These are phyloP conservation scores for Flaveria robusta DNA, from an alignment of 129 eudicot species.

Conservation along the genomic window DNA sequence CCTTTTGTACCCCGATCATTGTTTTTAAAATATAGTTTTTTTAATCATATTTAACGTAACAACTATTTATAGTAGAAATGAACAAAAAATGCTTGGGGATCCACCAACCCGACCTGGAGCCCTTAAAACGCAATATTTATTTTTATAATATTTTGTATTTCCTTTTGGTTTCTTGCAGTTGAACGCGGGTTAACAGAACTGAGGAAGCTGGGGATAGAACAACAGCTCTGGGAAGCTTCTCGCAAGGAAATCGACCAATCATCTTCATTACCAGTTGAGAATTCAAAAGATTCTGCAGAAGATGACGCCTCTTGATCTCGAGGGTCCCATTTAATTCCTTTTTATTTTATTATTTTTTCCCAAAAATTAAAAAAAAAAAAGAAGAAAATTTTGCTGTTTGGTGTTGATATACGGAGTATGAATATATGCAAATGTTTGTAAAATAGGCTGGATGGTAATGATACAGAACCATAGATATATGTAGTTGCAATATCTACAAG, in stretches of 20 bases:
- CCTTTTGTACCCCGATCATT: neutral
- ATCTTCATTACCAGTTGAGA: conserved; percentile 38
- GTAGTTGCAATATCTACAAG: conserved; percentile 4
- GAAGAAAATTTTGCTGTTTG: conserved; percentile 32
- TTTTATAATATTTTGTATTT: neutral
- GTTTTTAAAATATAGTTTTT: neutral
- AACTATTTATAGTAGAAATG: neutral
- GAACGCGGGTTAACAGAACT: conserved; percentile 80
- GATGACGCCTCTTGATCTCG: conserved; percentile 44
- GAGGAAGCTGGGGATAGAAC: conserved; percentile 89
- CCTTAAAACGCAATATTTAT: neutral
- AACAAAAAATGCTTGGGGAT: neutral
- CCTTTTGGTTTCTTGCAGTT: conserved; percentile 45
- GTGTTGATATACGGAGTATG: conserved; percentile 31
- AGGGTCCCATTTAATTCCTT: conserved; percentile 2
- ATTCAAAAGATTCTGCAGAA: conserved; percentile 43
- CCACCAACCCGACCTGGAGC: neutral
- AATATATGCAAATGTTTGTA: conserved; percentile 39
- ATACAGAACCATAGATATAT: conserved; percentile 34
- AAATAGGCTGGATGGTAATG: conserved; percentile 29
- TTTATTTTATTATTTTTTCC: neutral
- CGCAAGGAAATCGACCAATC: conserved; percentile 79
- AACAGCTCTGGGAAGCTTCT: conserved; percentile 98
- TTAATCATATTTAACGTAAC: neutral
- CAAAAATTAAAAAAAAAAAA: conserved; percentile 12